Evolutionary conservation across 495 filamentous ascomycete species (phyloP).

Genomic region (Penicillium verhagenii): DNA sequence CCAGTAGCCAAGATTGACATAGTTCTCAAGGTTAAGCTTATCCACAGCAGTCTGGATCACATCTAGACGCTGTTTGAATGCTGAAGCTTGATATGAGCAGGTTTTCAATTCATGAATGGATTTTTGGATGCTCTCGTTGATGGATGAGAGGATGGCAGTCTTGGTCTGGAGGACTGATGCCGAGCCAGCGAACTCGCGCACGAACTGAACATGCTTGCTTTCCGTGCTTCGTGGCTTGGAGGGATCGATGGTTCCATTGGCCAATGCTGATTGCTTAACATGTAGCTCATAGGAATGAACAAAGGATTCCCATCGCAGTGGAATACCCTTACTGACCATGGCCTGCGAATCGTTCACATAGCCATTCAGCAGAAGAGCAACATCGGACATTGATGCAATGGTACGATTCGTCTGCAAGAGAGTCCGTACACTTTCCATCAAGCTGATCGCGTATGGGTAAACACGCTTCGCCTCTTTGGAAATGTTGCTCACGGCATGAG

Average conservation of each 20-base stretch:
- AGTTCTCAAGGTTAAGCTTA: slow-evolving; percentile 92
- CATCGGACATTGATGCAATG: slow-evolving; percentile 79
- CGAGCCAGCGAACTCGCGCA: slow-evolving; percentile 83
- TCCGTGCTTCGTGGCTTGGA: slow-evolving; percentile 60
- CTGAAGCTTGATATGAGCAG: slow-evolving; percentile 73
- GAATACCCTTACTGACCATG: slow-evolving; percentile 80
- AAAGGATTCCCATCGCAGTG: slow-evolving; percentile 94
- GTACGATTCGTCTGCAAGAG: slow-evolving; percentile 80
- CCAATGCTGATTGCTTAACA: slow-evolving; percentile 65
- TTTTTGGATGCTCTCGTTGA: slow-evolving; percentile 81
- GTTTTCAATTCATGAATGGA: slow-evolving; percentile 78
- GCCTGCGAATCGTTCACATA: slow-evolving; percentile 84
- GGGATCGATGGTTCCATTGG: slow-evolving; percentile 59
- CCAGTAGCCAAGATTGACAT: slow-evolving; percentile 87
- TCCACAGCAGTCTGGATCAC: slow-evolving; percentile 85
- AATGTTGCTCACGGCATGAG: slow-evolving; percentile 89
- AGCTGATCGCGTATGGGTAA: slow-evolving; percentile 93
- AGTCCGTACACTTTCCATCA: slow-evolving; percentile 96
- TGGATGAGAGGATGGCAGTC: slow-evolving; percentile 69
- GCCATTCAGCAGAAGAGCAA: slow-evolving; percentile 80
- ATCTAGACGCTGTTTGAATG: slow-evolving; percentile 79
- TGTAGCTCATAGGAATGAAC: slow-evolving; percentile 94
- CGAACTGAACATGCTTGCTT: slow-evolving; percentile 93
- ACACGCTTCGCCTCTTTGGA: slow-evolving; percentile 97
- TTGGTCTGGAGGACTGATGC: slow-evolving; percentile 86